A percentile compares a stretch with the other conserved stretches of the same genome.
Evolutionary conservation across 768 basidiomycete species (phyloP).

Genomic region (Leccinum disarticulatum): DNA sequence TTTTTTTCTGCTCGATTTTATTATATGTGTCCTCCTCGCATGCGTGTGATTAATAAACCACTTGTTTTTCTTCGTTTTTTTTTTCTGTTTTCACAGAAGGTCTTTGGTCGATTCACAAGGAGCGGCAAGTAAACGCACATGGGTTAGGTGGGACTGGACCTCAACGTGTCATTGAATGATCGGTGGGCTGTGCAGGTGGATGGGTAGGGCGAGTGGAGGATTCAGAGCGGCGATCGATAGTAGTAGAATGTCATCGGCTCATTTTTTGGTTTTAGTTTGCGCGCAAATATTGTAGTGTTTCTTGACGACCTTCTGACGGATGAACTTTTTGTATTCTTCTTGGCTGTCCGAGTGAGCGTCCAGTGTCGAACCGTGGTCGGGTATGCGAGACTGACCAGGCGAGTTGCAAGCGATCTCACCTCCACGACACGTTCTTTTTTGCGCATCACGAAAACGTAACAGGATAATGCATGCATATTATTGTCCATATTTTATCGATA

Average conservation of each 20-base stretch:
- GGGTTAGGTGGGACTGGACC: background rate
- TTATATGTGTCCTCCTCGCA: constrained; percentile 4
- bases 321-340: background rate
- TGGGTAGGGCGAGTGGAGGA: background rate
- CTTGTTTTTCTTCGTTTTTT: background rate
- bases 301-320: background rate
- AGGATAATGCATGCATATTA: constrained; percentile 12
- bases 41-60: constrained; percentile 26
- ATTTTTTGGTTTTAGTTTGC: background rate
- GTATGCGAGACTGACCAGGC: background rate
- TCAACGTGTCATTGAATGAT: background rate
- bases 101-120: constrained; percentile 26
- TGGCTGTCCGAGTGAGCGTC: background rate
- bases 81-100: constrained; percentile 25
- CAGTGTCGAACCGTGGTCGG: background rate
- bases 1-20: constrained; percentile 1
- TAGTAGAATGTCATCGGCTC: background rate
- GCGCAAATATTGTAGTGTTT: background rate
- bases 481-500: constrained; percentile 28
- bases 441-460: background rate
- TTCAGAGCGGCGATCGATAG: background rate
- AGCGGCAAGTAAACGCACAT: constrained; percentile 24
- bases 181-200: background rate
- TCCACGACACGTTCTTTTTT: background rate
- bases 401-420: background rate